Base-by-base conservation (phyloP, 768 basidiomycete species). In the Clavulina sp. region DNA sequence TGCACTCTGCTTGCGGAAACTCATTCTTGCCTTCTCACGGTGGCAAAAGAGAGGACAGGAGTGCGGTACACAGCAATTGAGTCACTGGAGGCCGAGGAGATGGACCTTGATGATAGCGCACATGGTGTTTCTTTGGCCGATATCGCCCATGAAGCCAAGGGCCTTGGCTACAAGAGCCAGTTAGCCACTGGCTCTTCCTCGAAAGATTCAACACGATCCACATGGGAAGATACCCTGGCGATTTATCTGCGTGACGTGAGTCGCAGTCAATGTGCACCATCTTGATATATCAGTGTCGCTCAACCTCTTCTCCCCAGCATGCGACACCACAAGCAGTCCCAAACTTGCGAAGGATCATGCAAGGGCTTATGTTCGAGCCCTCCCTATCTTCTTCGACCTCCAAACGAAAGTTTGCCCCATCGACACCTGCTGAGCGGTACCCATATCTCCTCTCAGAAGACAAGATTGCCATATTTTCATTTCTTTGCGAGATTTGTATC, bases 151-250 rank as follows among this genome's bases (percentile, higher is more conserved):
- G 78, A 78, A 24, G 78, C 84, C 75, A 78, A 80, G 32, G 84
- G 84, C 55, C 70, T 80, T 34, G 85, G 84, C n/a, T 84, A 83
- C 26, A 46, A 28, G 26, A 9, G 43, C n/a, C n/a, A n/a, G n/a
- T n/a, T n/a, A n/a, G n/a, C n/a, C n/a, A n/a, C n/a, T n/a, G n/a
- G n/a, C n/a, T n/a, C 83, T 3, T 80, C 82, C 26, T 65, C 87
- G 55, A 73, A 81, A 38, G 73, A 75, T 58, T 68, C 92, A 59
- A 74, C 77, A 24, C 76, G 89, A 41, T 75, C 78, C 58, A 82
- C 84, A 9, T 96, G 92, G 92, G 88, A 95, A 65, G 86, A 89
- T 57, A 82, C 86, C 16, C 71, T 95, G 21, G 70, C 91, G 30
- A 88, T 87, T 40, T 83, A 88, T 60, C 67, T 93, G 57, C 85